phyloP scores from a whole-genome alignment of 352 stramenopile genomes.

The Pythium brassicae region DNA sequence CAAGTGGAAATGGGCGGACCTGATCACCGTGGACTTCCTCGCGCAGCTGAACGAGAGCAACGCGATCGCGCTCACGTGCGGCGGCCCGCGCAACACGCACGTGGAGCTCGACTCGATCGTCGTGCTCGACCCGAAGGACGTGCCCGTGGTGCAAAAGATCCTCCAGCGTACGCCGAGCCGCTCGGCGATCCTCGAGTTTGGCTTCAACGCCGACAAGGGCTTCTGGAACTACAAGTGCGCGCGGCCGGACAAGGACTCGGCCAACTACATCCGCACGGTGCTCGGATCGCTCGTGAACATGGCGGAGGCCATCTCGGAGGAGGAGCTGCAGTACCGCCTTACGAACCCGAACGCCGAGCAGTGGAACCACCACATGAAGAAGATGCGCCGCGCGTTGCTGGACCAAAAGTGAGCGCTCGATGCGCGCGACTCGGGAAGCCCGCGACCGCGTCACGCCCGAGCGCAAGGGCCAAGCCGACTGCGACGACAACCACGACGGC shows the following conservation, averaged over 20 bases:
- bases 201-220: slow-evolving; percentile 81
- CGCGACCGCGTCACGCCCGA: too few relatives aligned
- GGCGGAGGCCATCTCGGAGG: slow-evolving; percentile 86
- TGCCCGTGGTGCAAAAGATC: slow-evolving; percentile 62
- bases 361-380: slow-evolving; percentile 84
- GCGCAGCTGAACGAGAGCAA: slow-evolving; percentile 56
- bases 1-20: slow-evolving; percentile 91
- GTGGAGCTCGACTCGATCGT: slow-evolving; percentile 85
- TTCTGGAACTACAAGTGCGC: slow-evolving; percentile 89
- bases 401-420: slow-evolving; percentile 44
- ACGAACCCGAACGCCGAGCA: slow-evolving; percentile 64
- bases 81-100: slow-evolving; percentile 65
- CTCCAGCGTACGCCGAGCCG: slow-evolving; percentile 51
- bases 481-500: too few relatives aligned
- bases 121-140: slow-evolving; percentile 72
- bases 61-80: slow-evolving; percentile 60
- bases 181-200: slow-evolving; percentile 80
- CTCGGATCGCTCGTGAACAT: slow-evolving; percentile 89
- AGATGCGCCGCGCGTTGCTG: slow-evolving; percentile 64
- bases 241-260: slow-evolving; percentile 83
- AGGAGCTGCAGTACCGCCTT: slow-evolving; percentile 87
- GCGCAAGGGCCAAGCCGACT: too few relatives aligned
- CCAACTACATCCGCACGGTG: slow-evolving; percentile 90
- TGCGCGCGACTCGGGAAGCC: too few relatives aligned
- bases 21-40: slow-evolving; percentile 88